Conservation (phyloP, 2,329 filamentous ascomycete species). For the Rhinocladiella similis region DNA sequence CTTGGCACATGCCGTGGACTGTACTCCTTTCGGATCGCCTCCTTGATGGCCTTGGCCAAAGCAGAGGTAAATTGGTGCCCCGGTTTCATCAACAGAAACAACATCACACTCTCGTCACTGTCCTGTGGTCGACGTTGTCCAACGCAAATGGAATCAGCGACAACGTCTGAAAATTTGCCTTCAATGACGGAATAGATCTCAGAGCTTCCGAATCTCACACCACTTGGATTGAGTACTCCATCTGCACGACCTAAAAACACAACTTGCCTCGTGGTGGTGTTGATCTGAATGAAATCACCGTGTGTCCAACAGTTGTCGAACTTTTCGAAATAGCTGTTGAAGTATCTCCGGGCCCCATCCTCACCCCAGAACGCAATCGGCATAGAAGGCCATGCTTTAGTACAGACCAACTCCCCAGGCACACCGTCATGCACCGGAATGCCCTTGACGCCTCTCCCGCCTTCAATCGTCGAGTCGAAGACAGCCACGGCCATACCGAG, state of each 20-base stretch:
- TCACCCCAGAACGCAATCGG: constrained; percentile 64
- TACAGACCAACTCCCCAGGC: constrained; percentile 73
- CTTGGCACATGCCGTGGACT: constrained; percentile 74
- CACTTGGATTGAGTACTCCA: constrained; percentile 66
- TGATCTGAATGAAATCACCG: constrained; percentile 53
- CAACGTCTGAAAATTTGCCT: not conserved
- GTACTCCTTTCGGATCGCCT: constrained; percentile 63
- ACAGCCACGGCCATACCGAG: constrained; percentile 26
- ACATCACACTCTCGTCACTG: constrained; percentile 57
- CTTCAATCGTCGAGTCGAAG: not conserved
- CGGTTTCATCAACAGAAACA: constrained; percentile 60
- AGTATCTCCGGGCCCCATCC: constrained; percentile 56
- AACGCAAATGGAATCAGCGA: constrained; percentile 5
- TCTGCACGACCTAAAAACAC: constrained; percentile 19
- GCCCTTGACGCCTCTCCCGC: no score
- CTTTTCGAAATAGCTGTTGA: constrained; percentile 30
- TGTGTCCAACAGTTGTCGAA: constrained; percentile 52
- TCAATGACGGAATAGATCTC: constrained; percentile 79
- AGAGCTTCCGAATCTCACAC: constrained; percentile 85
- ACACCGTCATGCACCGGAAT: constrained; percentile 48
- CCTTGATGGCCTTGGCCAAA: constrained; percentile 61
- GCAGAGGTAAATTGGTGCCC: constrained; percentile 55
- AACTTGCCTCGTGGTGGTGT: constrained; percentile 9
- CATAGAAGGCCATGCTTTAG: constrained; percentile 72
- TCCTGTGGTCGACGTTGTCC: constrained; percentile 56